These are phyloP conservation scores for Triticum dicoccoides DNA, from an alignment of 176 grass and related monocot species.

Conservation along the genomic window DNA sequence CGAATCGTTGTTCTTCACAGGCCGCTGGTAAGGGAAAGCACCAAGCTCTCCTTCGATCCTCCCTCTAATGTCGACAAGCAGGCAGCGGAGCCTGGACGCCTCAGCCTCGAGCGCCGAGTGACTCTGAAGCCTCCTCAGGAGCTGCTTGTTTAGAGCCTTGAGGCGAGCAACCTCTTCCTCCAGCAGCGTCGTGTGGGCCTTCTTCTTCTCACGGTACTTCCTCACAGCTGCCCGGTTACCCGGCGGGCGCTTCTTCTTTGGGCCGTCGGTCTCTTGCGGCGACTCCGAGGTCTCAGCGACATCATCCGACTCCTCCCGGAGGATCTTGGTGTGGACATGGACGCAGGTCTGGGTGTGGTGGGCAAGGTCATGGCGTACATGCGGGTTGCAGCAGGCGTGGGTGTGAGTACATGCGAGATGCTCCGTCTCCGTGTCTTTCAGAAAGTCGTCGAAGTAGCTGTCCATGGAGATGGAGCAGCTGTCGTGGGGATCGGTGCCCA, in stretches of 20 bases:
- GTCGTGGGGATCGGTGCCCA: constrained; percentile 16
- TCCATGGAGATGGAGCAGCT: no score
- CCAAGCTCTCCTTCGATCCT: constrained; percentile 83
- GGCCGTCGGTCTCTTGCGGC: no score
- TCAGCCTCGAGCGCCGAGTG: constrained; percentile 52
- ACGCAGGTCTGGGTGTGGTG: constrained; percentile 65
- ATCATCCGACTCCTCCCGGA: constrained; percentile 27
- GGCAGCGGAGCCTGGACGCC: constrained; percentile 52
- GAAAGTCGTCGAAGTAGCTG: constrained; percentile 64
- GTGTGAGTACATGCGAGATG: constrained; percentile 67
- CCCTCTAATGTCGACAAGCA: constrained; percentile 70
- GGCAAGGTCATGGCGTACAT: constrained; percentile 33
- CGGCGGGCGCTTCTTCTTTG: constrained; percentile 34
- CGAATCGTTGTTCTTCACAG: not conserved
- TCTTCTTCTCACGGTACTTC: constrained; percentile 82
- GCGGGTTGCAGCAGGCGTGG: constrained; percentile 67
- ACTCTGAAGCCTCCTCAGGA: constrained; percentile 57
- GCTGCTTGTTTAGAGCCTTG: constrained; percentile 50
- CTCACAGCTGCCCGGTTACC: constrained; percentile 66
- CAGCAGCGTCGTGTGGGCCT: constrained; percentile 45
- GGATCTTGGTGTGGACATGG: constrained; percentile 74
- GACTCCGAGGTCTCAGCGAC: not conserved
- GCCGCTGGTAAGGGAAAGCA: not conserved
- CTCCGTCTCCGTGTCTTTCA: constrained; percentile 43
- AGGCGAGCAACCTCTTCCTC: constrained; percentile 62